Base-by-base conservation (phyloP, 2,329 filamentous ascomycete genomes). In the Cercospora sp. region DNA sequence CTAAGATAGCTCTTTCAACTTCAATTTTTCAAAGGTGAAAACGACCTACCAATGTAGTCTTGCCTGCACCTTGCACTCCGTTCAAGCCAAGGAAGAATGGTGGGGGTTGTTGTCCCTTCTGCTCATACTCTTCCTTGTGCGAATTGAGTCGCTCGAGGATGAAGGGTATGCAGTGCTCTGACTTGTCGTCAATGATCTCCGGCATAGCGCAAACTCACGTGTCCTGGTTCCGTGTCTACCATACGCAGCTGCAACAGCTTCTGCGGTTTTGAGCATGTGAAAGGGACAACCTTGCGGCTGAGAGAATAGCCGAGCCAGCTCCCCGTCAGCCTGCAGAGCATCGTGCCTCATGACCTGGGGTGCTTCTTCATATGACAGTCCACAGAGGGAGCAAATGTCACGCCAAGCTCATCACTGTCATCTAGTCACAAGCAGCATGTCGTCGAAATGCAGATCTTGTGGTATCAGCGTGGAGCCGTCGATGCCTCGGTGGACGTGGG, bases 51-150 rank as follows among this genome's bases (percentile, higher is more conserved):
- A 97, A 86, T 12, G 94, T 96, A 3, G 94, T 96, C 83, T 98
- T 97, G 73, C 94, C 94, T 43, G 92, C 90, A 69, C 94, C 94
- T 81, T 97, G 94, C 30, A 97, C 88, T 69, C 94, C 94, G 75
- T 96, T 97, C 75, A 98, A 86, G 58, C 93, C 94, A 70, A 97
- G 85, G 78, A 97, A 88, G 79, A 97, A 91, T 30, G 93, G 93
- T 21, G 85, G 86, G 62, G 82, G 77, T 24, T 72, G 63, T 67
- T 77, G 70, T 45, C 76, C 77, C 45, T 74, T 70, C 18, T 74
- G 74, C 71, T 80, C 77, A 69, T 80, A 81, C 18, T 78, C 75
- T 61, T 77, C 66, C 49, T 81, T 82, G 77, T 90, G 86, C 40
- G 78, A 71, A 67, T 83, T 77, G 66, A 92, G 82, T 57, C 85